Evolutionary conservation across 441 rosid species (phyloP), one percentile per base, ranked within the genome.

Genomic region (Aquilaria agallochum): DNA sequence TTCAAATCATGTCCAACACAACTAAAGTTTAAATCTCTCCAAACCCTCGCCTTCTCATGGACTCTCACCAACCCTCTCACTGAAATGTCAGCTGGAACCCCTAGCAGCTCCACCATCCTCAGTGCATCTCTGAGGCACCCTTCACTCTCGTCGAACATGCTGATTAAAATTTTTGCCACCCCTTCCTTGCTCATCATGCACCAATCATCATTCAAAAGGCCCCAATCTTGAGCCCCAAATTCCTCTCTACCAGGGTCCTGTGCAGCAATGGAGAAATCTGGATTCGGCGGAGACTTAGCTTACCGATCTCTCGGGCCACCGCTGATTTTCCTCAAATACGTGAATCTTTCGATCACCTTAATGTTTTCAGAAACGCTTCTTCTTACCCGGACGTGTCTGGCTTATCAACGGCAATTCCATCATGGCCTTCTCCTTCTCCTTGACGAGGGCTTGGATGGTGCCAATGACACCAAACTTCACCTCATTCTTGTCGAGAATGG

Each of bases 401-500:
- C 27, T 20, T 20, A 20, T 20, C 27, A 20, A 20, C 27, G 1
- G 27, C 27, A 20, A 20, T 20, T 20, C 27, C 27, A 20, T 20
- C 27, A 20, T 20, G 27, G 27, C 27, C 27, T 20, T 20, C 27
- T 20, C 27, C 27, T 81, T 72, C 87, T 81, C 74, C 46, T 71
- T 58, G 30, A 82, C 67, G 5, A 86, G 65, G 27, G 27, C 27
- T 20, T 20, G 11, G 64, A 83, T 15, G 2, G 89, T 81, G 0
- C 84, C 86, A 1, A 79, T 83, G 2, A 80, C 84, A 0, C 89
- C 93, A 31, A 86, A 84, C 67, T 74, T 80, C 51, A 88, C 90
- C 72, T 87, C 83, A 77, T 87, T 84, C 64, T 80, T 80, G 79
- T 84, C 89, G 0, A 78, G 77, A 80, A 84, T 82, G 20, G 88